Conservation (phyloP, 805 yeast genomes). For the Ogataea ramenticola region DNA sequence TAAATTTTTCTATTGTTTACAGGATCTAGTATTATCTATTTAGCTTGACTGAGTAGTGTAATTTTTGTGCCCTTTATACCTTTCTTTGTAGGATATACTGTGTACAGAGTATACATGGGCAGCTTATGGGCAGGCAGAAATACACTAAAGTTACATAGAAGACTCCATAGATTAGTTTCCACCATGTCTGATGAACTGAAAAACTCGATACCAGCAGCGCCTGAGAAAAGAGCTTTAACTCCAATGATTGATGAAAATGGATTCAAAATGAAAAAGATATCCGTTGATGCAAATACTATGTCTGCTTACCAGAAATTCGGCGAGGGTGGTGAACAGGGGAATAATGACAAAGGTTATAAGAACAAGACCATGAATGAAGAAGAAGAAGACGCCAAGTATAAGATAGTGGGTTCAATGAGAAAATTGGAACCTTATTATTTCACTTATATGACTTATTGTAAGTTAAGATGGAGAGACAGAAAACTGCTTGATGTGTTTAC, state of each 20-base stretch:
- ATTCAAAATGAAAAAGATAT: conserved; percentile 37
- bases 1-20: too few relatives aligned
- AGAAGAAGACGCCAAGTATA: conserved; percentile 51
- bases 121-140: too few relatives aligned
- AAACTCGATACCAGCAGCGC: too few relatives aligned
- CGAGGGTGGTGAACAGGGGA: conserved; percentile 18
- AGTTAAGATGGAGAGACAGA: conserved; percentile 85
- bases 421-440: conserved; percentile 79
- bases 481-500: conserved; percentile 73
- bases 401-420: conserved; percentile 54
- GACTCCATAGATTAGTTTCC: too few relatives aligned
- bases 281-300: conserved; percentile 34
- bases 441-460: conserved; percentile 88
- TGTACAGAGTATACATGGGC: too few relatives aligned
- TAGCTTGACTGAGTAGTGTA: too few relatives aligned
- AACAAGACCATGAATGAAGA: conserved; percentile 39
- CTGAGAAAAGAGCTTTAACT: conserved; percentile 8
- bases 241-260: conserved; percentile 37
- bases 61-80: too few relatives aligned
- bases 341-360: conserved; percentile 9
- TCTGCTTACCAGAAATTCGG: conserved; percentile 35
- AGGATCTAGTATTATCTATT: too few relatives aligned
- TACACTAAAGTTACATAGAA: too few relatives aligned
- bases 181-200: background rate
- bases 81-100: too few relatives aligned